Evolutionary conservation across 2,329 filamentous ascomycete species (phyloP).

Genomic region (Mollisia scopiformis): DNA sequence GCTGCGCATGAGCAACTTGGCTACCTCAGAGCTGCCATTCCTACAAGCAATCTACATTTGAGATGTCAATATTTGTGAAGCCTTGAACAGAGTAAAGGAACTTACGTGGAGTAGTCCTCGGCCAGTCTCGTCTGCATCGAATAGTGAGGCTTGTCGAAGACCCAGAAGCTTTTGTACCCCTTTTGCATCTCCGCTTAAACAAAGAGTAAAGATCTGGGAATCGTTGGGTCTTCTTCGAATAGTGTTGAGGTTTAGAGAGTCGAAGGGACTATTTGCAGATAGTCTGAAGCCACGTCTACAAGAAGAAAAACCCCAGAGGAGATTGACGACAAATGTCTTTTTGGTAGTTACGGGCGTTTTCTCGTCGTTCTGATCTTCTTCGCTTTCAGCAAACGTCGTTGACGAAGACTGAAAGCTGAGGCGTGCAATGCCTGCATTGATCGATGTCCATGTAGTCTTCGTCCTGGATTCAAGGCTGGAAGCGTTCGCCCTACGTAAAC

Average conservation of each 20-base stretch:
- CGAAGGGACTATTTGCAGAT: slow-evolving; percentile 3
- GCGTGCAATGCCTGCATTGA: neutral
- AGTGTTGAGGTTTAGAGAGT: slow-evolving; percentile 5
- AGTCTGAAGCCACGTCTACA: slow-evolving; percentile 11
- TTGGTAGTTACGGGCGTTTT: neutral
- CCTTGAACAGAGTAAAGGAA: neutral
- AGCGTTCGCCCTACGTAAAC: no score
- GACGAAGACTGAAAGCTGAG: neutral
- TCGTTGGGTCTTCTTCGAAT: slow-evolving; percentile 4
- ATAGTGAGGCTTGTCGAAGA: slow-evolving; percentile 11
- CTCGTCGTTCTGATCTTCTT: neutral
- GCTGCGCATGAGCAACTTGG: neutral
- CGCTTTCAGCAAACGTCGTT: neutral
- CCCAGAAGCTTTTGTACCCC: slow-evolving; percentile 8
- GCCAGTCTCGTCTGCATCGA: slow-evolving; percentile 2
- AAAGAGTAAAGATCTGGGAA: neutral
- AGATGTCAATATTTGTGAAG: neutral
- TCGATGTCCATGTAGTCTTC: neutral
- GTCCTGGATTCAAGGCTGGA: no score
- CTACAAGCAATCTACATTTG: neutral
- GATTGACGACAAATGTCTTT: slow-evolving; percentile 3
- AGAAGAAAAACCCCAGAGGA: slow-evolving; percentile 5
- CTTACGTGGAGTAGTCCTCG: slow-evolving; percentile 12
- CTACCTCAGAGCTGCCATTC: neutral
- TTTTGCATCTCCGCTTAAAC: neutral